Evolutionary conservation across 306 rosid species (phyloP).

Genomic region (Trifolium pratense): DNA sequence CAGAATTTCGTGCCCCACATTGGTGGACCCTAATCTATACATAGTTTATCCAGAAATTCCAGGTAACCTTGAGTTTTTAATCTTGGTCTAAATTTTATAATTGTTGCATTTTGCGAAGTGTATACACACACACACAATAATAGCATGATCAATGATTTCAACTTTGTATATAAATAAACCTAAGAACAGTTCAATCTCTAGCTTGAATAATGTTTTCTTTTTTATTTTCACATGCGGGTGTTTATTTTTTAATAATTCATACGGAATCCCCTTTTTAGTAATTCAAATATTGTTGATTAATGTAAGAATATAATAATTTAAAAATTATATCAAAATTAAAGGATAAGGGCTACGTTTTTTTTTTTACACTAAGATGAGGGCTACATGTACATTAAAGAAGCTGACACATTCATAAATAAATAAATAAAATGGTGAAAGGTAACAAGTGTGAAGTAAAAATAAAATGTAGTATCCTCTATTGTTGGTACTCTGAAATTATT

Average conservation of each 20-base stretch:
- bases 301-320: too few relatives aligned
- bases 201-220: background rate
- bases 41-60: slow-evolving; percentile 14
- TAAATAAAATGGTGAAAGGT: slow-evolving; percentile 1
- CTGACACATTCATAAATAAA: background rate
- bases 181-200: background rate
- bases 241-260: background rate
- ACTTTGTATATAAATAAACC: slow-evolving; percentile 26
- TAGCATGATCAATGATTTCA: slow-evolving; percentile 19
- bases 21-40: background rate
- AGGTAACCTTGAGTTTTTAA: slow-evolving; percentile 44
- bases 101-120: background rate
- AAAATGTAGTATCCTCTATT: too few relatives aligned
- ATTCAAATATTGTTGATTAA: background rate
- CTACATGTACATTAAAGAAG: background rate
- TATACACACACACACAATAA: too few relatives aligned
- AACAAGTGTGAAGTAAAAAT: too few relatives aligned
- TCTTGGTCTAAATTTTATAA: slow-evolving; percentile 2
- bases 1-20: slow-evolving; percentile 37
- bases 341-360: too few relatives aligned
- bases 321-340: background rate
- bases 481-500: background rate
- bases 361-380: too few relatives aligned
- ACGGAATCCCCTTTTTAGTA: background rate
- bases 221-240: background rate